Evolutionary conservation across 2,329 filamentous ascomycete genomes (phyloP).

Genomic region (Cercospora canescens): DNA sequence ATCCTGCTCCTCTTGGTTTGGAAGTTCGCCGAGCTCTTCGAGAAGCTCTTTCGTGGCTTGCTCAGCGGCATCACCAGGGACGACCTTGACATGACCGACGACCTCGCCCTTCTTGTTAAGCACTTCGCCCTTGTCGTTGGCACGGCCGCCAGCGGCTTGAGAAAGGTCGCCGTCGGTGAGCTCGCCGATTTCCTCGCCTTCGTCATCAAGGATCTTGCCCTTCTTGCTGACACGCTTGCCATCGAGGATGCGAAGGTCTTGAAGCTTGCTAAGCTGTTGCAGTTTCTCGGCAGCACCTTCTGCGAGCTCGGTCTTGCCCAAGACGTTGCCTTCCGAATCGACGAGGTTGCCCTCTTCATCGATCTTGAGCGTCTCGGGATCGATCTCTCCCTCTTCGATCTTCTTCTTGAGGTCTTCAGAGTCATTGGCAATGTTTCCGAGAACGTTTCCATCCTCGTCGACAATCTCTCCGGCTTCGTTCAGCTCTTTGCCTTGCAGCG

Average conservation of each 20-base stretch:
- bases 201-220: slow-evolving; percentile 53
- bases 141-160: slow-evolving; percentile 48
- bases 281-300: slow-evolving; percentile 51
- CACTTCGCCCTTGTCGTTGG: slow-evolving; percentile 54
- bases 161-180: slow-evolving; percentile 48
- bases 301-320: slow-evolving; percentile 52
- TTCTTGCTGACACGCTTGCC: slow-evolving; percentile 60
- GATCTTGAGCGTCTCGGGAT: slow-evolving; percentile 51
- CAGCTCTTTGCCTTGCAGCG: slow-evolving; percentile 52
- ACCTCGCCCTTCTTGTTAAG: slow-evolving; percentile 53
- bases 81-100: slow-evolving; percentile 50
- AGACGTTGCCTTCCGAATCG: slow-evolving; percentile 52
- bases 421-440: slow-evolving; percentile 49
- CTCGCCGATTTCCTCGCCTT: slow-evolving; percentile 53
- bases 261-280: slow-evolving; percentile 40
- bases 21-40: slow-evolving; percentile 48
- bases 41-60: slow-evolving; percentile 51
- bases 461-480: slow-evolving; percentile 53
- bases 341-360: slow-evolving; percentile 54
- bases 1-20: slow-evolving; percentile 36
- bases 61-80: slow-evolving; percentile 52
- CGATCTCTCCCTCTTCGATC: slow-evolving; percentile 40
- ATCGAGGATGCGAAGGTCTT: slow-evolving; percentile 50
- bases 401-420: slow-evolving; percentile 41
- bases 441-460: slow-evolving; percentile 51